Evolutionary conservation across 140 eudicot genomes (phyloP), one percentile per base, ranked within the genome.

Genomic region (Oenanthe javanica): DNA sequence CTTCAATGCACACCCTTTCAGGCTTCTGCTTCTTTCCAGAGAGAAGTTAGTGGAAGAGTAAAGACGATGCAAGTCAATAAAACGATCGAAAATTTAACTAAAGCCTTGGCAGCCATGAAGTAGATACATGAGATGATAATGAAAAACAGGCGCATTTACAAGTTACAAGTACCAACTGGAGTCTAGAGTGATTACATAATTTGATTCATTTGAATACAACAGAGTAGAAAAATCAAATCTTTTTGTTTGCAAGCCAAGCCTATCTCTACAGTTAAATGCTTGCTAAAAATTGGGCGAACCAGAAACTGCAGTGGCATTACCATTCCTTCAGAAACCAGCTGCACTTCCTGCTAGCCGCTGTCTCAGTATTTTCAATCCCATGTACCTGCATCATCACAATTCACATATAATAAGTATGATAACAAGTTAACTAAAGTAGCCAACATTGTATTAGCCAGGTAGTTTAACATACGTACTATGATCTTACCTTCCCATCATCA

Each of bases 401-500:
- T 31, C 31, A 31, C 40, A 36, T 36, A 67, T 40, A 49, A 25
- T 43, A 49, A 43, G 47, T 63, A 38, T 18, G 67, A 23, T 31
- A 1, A 74, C 5, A n/a, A 45, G 46, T 43, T 36, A 36, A 36
- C 40, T 36, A 36, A 75, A 2, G 12, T 50, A 36, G 50, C 43
- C 5, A 2, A 50, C 31, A 48, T 52, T 13, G 7, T 9, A 59
- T 23, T 59, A 21, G 13, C 9, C n/a, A 76, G 1, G 18, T 73
- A 40, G 49, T 16, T 59, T 55, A 38, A 63, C 46, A 67, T 31
- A 12, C 10, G 71, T 31, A 15, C 40, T 49, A 6, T 31, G 1
- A 9, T 47, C 57, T 11, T 88, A 88, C 92, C 92, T 88, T 54
- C 92, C 92, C 87, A 88, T 15, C 92, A 88, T 88, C 89, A 89